Base-by-base conservation (phyloP, 306 rosid genomes). In the Acacia crassicarpa region DNA sequence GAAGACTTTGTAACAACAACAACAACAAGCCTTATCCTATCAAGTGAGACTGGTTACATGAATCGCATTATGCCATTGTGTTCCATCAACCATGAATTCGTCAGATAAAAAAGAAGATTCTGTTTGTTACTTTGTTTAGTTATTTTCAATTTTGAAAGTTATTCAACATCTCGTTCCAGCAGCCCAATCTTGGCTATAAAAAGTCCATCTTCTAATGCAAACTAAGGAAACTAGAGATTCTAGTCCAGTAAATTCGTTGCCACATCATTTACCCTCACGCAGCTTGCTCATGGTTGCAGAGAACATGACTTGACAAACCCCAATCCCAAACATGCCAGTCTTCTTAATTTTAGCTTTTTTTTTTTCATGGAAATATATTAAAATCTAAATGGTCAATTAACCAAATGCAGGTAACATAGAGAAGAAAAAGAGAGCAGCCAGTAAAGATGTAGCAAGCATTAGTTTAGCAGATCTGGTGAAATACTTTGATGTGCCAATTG, bases 401-500 rank as follows among this genome's bases (percentile, higher is more conserved):
- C 80, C 66, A 75, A 33, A 77, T 85, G 88, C 91, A 87, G 94
- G 90, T 85, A 63, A 15, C 35, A 51, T 41, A 62, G 90, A 70
- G 80, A 88, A 92, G 93, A 94, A 89, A 85, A 92, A 53, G 88
- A 87, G 98, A 82, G 91, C 97, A 25, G 89, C 91, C 9, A 91
- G 94, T 69, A 86, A 88, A 53, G 91, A 83, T 65, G 74, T 94
- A 67, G 91, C 97, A 5, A 88, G 87, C 43, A 75, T 94, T 79
- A 71, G 91, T 83, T 87, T 89, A 82, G 75, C 95, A 22, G 98
- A 94, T 91, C 86, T 94, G 85, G 91, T 83, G 76, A 93, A 91
- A 85, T 88, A 88, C 84, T 94, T 94, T 80, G 97, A 88, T 73
- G 81, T 92, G 84, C 98, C 98, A 41, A 94, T 94, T 46, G 85